Base-by-base conservation (phyloP, 2,329 filamentous ascomycete species). In the Cladosporium colombiae region DNA sequence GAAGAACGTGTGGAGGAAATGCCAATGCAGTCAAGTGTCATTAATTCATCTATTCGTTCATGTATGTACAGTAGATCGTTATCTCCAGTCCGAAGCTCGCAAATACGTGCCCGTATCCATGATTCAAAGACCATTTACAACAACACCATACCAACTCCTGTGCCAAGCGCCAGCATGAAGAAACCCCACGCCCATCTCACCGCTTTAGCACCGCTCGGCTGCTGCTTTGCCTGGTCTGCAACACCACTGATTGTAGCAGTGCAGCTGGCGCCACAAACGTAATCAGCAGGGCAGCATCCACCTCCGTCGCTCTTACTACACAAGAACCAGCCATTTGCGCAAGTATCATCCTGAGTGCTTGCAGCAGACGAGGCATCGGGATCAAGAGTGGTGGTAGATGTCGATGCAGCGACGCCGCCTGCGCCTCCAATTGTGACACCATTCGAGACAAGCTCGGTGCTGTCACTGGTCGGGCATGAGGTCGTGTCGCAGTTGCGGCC, bases 271-370 rank as follows among this genome's bases (percentile, higher is more conserved):
- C 91, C 92, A 78, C 92, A 96, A 3, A 78, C 78, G 76, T 89
- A 96, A 1, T 91, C 91, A 50, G 79, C 84, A 0, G 93, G 93
- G 81, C 94, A 98, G 77, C 94, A 98, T 7, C 92, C 93, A 0
- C 92, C 88, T 0, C 89, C 86, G 0, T 84, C 81, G n/a, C 85
- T 81, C 65, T 77, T 86, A 71, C 82, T 88, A 85, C 84, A 97
- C 69, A 79, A 84, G 69, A 86, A 90, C 94, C 94, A 98, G 5
- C 92, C 93, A 57, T 76, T 81, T 0, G 93, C 92, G 74, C 94
- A 98, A 14, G 31, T 50, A 11, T 52, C 37, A 8, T 27, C 27
- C 33, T 68, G 63, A 5, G 70, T 70, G 14, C 65, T 63, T 6
- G 77, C 76, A 40, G 76, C 76, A 5, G 77, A 78, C 0, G 67